Percentiles rank a stretch among this genome's conserved stretches.
Conservation (phyloP, 2,329 filamentous ascomycete genomes). For the Fonsecaea nubica region DNA sequence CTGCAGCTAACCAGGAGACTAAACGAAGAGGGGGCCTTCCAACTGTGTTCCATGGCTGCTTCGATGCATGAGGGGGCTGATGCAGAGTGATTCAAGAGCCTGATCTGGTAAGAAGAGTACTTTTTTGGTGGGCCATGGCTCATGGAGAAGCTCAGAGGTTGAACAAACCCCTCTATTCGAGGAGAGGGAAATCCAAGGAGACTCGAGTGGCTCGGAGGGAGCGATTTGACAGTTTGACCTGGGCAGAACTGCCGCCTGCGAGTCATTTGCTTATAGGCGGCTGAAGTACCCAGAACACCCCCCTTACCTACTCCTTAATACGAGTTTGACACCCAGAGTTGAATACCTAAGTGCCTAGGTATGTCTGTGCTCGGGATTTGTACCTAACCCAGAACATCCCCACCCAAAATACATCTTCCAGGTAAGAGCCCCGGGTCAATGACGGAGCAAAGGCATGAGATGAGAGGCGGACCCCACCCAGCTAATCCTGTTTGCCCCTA, state of each 20-base stretch:
- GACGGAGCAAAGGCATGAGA: slow-evolving; percentile 20
- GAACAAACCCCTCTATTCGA: background rate
- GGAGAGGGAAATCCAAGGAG: background rate
- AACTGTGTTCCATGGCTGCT: slow-evolving; percentile 25
- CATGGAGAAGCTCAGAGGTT: background rate
- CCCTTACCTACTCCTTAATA: background rate
- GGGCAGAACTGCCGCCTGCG: background rate
- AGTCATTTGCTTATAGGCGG: background rate
- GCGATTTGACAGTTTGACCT: background rate
- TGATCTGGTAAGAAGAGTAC: background rate
- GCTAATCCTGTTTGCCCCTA: slow-evolving; percentile 16
- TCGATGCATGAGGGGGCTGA: slow-evolving; percentile 29
- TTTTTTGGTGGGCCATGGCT: background rate
- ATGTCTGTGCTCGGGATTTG: too few species aligned
- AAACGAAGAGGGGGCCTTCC: slow-evolving; percentile 2
- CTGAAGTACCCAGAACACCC: background rate
- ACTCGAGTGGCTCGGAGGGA: slow-evolving; percentile 1
- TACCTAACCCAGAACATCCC: background rate
- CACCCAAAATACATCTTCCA: slow-evolving; percentile 1
- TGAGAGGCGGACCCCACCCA: slow-evolving; percentile 7
- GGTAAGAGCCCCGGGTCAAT: slow-evolving; percentile 5
- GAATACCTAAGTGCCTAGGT: background rate
- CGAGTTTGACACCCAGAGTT: background rate
- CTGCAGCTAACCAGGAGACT: slow-evolving; percentile 13
- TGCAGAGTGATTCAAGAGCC: slow-evolving; percentile 12